These are phyloP conservation scores for Salvia splendens DNA, from an alignment of 257 asterid genomes.

Conservation along the genomic window DNA sequence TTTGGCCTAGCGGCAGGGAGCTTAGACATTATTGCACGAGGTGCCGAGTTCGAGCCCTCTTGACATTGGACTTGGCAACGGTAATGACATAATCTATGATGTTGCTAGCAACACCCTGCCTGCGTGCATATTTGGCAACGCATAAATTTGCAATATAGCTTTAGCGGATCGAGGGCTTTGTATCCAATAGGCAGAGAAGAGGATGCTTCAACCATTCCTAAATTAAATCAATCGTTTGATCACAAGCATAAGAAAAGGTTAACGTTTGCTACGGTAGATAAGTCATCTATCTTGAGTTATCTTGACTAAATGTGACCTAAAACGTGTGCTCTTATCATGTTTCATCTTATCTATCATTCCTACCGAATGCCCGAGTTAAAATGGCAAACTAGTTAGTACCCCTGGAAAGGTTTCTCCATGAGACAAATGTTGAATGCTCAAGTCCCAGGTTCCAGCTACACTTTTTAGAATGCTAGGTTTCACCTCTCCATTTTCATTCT, in stretches of 20 bases:
- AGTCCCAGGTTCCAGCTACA: conserved; percentile 64
- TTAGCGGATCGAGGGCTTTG: conserved; percentile 38
- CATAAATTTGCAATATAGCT: conserved; percentile 72
- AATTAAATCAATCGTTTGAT: too few relatives aligned
- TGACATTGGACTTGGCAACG: conserved; percentile 45
- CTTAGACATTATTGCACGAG: too few relatives aligned
- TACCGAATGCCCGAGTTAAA: too few relatives aligned
- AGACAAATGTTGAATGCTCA: conserved; percentile 52
- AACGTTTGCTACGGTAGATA: too few relatives aligned
- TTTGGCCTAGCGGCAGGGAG: too few relatives aligned
- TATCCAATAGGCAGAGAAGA: conserved; percentile 37
- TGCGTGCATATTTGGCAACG: conserved; percentile 69
- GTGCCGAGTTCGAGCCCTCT: too few relatives aligned
- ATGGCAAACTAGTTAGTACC: conserved; percentile 29
- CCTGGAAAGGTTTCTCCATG: conserved; percentile 57
- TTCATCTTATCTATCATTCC: too few relatives aligned
- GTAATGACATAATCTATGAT: conserved; percentile 54
- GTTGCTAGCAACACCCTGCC: conserved; percentile 61
- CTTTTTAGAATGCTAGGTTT: background rate
- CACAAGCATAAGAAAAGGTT: too few relatives aligned
- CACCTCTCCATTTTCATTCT: conserved; percentile 34
- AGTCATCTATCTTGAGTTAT: too few relatives aligned
- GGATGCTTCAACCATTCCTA: conserved; percentile 49
- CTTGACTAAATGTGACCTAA: too few relatives aligned
- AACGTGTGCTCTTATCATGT: too few relatives aligned